Evolutionary conservation across 2,329 filamentous ascomycete genomes (phyloP).

Genomic region (Cryphonectria parasitica): DNA sequence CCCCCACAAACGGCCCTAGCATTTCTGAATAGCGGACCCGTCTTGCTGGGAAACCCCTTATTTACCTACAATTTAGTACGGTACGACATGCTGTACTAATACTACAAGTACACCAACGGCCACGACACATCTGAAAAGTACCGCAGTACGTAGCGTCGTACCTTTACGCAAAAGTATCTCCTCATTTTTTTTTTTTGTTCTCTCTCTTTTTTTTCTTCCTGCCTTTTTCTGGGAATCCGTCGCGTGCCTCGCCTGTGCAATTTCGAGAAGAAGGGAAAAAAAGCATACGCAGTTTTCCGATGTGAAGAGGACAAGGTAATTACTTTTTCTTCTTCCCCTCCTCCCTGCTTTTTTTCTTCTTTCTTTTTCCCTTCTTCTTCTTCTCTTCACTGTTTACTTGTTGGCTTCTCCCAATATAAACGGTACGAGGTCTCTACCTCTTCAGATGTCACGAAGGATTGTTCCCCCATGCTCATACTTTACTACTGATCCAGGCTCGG

Average conservation of each 20-base stretch:
- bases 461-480: slow-evolving; percentile 1
- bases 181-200: neutral
- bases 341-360: neutral
- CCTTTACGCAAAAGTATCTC: slow-evolving; percentile 4
- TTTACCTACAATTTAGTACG: neutral
- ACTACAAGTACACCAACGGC: neutral
- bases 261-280: too few species aligned
- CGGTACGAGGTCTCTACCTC: neutral
- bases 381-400: neutral
- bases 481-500: slow-evolving; percentile 4
- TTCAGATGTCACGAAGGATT: neutral
- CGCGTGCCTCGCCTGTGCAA: slow-evolving; percentile 16
- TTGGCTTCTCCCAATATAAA: neutral
- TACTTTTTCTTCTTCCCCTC: neutral
- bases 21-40: slow-evolving; percentile 1
- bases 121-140: neutral
- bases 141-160: too few species aligned
- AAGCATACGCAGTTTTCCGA: neutral
- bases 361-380: neutral
- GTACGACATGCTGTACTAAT: neutral
- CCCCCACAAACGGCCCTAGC: neutral
- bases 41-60: neutral
- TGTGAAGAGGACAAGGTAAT: neutral
- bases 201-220: neutral
- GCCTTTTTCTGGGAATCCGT: neutral